Conservation (phyloP, 176 grass and related monocot species). For the Miscanthus lutarioriparius region DNA sequence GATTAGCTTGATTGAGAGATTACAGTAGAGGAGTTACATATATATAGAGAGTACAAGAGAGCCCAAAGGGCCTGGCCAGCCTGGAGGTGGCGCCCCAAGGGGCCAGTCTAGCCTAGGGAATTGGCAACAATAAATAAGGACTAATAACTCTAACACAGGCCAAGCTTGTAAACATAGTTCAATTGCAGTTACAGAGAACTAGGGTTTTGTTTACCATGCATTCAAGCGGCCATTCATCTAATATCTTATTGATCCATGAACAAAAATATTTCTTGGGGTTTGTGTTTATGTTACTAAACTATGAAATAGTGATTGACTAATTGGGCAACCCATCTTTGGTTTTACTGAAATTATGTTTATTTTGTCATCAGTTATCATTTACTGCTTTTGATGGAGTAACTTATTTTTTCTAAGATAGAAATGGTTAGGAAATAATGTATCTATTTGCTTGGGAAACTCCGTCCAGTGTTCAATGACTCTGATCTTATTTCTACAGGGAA, state of each 20-base stretch:
- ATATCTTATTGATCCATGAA: constrained; percentile 3
- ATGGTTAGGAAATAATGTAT: constrained; percentile 3
- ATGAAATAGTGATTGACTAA: constrained; percentile 19
- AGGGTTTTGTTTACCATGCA: background rate
- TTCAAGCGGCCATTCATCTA: background rate
- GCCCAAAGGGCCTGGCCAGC: too few species aligned
- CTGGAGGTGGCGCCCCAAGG: too few species aligned
- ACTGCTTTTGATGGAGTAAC: background rate
- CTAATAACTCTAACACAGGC: too few species aligned
- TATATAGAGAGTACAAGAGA: too few species aligned
- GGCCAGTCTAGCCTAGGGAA: too few species aligned
- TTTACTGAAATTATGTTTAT: constrained; percentile 4
- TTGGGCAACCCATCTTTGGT: background rate
- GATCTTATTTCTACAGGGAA: constrained; percentile 67
- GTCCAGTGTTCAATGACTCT: constrained; percentile 23
- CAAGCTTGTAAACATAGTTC: background rate
- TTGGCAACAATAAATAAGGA: too few species aligned
- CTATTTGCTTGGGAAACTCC: background rate
- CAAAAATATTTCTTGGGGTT: background rate
- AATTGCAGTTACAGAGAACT: background rate
- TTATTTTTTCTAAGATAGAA: background rate
- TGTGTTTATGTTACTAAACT: constrained; percentile 11
- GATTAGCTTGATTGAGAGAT: too few species aligned
- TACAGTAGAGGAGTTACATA: too few species aligned
- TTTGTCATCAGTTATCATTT: background rate